A percentile compares a stretch with the other conserved stretches of the same genome.
Evolutionary conservation across 352 stramenopile species (phyloP).

Genomic region (Phytophthora pinifolia): DNA sequence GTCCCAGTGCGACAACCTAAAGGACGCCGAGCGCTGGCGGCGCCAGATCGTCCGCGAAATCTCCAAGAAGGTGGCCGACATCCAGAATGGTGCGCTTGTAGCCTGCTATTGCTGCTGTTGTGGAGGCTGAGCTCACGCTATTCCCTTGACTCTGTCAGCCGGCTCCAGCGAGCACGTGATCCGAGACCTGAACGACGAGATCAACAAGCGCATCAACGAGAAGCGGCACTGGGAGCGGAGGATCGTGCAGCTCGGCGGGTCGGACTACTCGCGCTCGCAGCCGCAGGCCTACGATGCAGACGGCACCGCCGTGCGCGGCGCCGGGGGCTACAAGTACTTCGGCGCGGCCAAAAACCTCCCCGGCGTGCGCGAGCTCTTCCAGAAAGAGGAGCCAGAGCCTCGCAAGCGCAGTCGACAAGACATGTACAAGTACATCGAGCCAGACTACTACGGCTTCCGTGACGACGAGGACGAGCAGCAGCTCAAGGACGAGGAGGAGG

Average conservation of each 20-base stretch:
- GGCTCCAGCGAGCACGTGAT: conserved; percentile 95
- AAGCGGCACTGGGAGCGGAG: conserved; percentile 88
- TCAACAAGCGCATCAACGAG: conserved; percentile 97
- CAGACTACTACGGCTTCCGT: conserved; percentile 80
- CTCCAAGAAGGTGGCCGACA: conserved; percentile 94
- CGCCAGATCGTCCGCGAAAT: conserved; percentile 96
- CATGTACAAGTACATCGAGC: conserved; percentile 91
- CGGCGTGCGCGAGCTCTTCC: conserved; percentile 95
- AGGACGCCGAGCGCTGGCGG: conserved; percentile 93
- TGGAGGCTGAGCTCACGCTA: neutral
- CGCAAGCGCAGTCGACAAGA: conserved; percentile 70
- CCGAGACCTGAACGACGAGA: conserved; percentile 98
- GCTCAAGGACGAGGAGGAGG: conserved; percentile 45
- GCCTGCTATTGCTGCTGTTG: neutral
- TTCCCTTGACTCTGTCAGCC: conserved; percentile 31
- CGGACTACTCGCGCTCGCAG: conserved; percentile 87
- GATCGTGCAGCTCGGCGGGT: conserved; percentile 90
- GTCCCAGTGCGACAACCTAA: conserved; percentile 93
- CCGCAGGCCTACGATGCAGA: conserved; percentile 80
- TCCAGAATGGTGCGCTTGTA: conserved; percentile 90
- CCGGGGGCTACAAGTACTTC: conserved; percentile 96
- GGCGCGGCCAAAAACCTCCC: conserved; percentile 95
- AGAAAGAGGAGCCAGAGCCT: conserved; percentile 68
- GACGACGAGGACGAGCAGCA: conserved; percentile 66
- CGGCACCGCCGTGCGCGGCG: conserved; percentile 61